A percentile compares a stretch with the other conserved stretches of the same genome.
phyloP scores from a whole-genome alignment of 768 basidiomycete genomes.

The Collybia sordida region DNA sequence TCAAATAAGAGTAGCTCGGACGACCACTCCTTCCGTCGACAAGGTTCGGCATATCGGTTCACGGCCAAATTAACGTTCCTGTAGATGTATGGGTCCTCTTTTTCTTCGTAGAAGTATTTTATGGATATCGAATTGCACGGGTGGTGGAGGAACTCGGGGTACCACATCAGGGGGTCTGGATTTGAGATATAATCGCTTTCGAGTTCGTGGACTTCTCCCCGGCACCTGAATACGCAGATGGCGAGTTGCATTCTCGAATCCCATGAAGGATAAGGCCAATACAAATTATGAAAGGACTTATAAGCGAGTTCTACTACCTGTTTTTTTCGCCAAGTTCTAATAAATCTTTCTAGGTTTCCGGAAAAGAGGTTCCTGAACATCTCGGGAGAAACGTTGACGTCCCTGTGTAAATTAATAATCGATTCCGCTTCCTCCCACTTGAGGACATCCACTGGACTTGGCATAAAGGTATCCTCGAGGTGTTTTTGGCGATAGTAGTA shows the following conservation, averaged over 20 bases:
- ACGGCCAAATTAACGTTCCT: slow-evolving; percentile 14
- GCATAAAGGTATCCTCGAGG: slow-evolving; percentile 17
- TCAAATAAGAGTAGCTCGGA: slow-evolving; percentile 23
- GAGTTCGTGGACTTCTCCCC: not conserved
- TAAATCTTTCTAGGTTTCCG: not conserved
- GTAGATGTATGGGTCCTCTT: slow-evolving; percentile 5
- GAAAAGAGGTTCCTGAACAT: not conserved
- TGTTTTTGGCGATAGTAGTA: slow-evolving; percentile 16
- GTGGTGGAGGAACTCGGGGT: slow-evolving; percentile 34
- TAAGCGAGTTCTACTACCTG: not conserved
- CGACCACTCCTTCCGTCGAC: slow-evolving; percentile 21
- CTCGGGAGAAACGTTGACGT: not conserved
- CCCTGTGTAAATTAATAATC: slow-evolving; percentile 16
- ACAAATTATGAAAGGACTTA: not conserved
- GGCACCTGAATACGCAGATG: slow-evolving; percentile 28
- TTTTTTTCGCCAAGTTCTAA: not conserved
- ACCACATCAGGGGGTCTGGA: slow-evolving; percentile 23
- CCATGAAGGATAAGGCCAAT: not conserved
- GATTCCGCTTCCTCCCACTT: slow-evolving; percentile 8
- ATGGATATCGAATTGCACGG: slow-evolving; percentile 23
- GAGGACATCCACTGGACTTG: slow-evolving; percentile 25
- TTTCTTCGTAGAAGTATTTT: not conserved
- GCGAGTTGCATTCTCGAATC: slow-evolving; percentile 15
- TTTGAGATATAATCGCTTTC: slow-evolving; percentile 3
- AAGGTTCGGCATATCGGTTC: slow-evolving; percentile 5